Evolutionary conservation across 176 grass and related monocot species (phyloP).

Genomic region (Ampelocalamus luodianensis): DNA sequence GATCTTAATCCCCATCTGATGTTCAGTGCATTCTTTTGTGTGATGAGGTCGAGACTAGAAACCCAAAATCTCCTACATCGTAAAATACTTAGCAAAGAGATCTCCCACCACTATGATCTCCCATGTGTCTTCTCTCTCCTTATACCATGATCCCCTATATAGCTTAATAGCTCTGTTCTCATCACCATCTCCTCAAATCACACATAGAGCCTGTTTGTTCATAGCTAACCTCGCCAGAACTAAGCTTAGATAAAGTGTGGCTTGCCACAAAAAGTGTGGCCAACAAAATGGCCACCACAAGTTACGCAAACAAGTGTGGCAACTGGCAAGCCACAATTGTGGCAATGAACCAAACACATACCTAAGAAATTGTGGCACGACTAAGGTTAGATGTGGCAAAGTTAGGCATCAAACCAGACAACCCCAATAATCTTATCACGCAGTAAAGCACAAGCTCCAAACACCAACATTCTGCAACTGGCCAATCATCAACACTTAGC

Average conservation of each 20-base stretch:
- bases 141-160: neutral
- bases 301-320: too few species aligned
- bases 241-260: too few species aligned
- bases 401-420: too few species aligned
- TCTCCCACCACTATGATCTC: neutral
- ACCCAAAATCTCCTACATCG: neutral
- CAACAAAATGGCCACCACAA: too few species aligned
- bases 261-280: too few species aligned
- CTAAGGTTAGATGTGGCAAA: too few species aligned
- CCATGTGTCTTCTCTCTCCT: neutral
- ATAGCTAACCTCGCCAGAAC: too few species aligned
- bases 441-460: neutral
- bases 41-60: neutral
- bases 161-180: neutral
- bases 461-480: neutral
- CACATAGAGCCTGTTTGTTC: neutral
- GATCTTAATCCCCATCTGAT: neutral
- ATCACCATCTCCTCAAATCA: neutral
- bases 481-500: neutral
- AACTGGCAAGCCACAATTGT: too few species aligned
- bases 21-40: neutral
- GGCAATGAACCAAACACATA: too few species aligned
- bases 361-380: too few species aligned
- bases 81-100: neutral
- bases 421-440: neutral